A percentile compares a stretch with the other conserved stretches of the same genome.
Evolutionary conservation across 139 green algal species (phyloP).

Genomic region (Nannochloris sp.): DNA sequence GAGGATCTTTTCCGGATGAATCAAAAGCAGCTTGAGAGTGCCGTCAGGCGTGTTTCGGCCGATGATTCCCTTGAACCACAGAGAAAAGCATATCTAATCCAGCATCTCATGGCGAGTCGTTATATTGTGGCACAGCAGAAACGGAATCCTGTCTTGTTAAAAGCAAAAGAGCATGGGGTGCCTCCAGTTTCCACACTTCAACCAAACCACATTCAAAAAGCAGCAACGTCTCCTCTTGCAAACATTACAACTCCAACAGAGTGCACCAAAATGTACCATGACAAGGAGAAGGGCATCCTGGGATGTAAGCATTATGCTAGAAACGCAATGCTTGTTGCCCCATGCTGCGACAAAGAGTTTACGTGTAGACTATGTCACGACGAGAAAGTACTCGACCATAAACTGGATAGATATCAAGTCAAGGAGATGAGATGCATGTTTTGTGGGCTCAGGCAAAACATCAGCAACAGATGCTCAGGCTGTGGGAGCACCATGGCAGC

Average conservation of each 20-base stretch:
- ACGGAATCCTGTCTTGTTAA: conserved; percentile 13
- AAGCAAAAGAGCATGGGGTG: not conserved
- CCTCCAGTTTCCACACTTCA: not conserved
- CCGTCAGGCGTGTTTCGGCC: conserved; percentile 72
- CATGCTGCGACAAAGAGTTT: conserved; percentile 74
- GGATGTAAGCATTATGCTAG: conserved; percentile 61
- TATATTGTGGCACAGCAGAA: conserved; percentile 80
- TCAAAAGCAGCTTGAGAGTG: conserved; percentile 94
- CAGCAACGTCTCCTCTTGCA: not conserved
- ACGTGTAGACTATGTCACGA: conserved; percentile 93
- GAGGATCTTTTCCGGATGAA: conserved; percentile 98
- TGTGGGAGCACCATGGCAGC: conserved; percentile 57
- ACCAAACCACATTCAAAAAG: not conserved
- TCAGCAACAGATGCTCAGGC: conserved; percentile 45
- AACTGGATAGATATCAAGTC: conserved; percentile 63
- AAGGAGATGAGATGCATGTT: conserved; percentile 81
- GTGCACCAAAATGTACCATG: conserved; percentile 29
- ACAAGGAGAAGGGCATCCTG: conserved; percentile 29
- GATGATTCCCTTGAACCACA: conserved; percentile 80
- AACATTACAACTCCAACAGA: no score
- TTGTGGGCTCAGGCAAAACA: conserved; percentile 67
- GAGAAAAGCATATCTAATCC: conserved; percentile 94
- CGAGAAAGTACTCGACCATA: conserved; percentile 64
- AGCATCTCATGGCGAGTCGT: conserved; percentile 87
- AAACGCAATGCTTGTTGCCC: conserved; percentile 64